A percentile compares a stretch with the other conserved stretches of the same genome.
These are phyloP conservation scores for Lipomyces yamanashiensis DNA, from an alignment of 805 yeast species.

Conservation along the genomic window DNA sequence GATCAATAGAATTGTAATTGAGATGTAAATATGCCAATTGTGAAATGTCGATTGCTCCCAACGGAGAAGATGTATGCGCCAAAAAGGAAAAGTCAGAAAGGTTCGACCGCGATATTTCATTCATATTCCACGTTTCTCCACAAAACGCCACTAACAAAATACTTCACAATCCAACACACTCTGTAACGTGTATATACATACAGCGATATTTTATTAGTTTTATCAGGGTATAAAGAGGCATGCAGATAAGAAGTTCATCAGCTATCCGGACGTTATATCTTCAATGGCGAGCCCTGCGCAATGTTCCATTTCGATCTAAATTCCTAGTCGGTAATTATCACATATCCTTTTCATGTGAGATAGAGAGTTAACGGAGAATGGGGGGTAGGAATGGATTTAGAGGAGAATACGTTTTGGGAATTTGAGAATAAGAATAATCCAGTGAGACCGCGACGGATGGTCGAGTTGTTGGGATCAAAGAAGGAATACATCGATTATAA, in stretches of 20 bases:
- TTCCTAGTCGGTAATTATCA: conserved; percentile 57
- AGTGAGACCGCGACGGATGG: conserved; percentile 62
- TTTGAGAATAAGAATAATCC: conserved; percentile 59
- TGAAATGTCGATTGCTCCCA: neutral
- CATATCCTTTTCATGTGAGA: neutral
- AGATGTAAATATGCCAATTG: no score
- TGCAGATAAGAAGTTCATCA: conserved; percentile 16
- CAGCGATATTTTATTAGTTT: no score
- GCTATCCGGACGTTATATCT: conserved; percentile 43
- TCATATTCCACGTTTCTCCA: no score
- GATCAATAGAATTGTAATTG: no score
- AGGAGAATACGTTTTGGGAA: conserved; percentile 88
- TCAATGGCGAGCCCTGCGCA: conserved; percentile 63
- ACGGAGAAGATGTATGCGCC: neutral
- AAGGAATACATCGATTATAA: conserved; percentile 63
- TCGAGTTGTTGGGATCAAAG: conserved; percentile 58
- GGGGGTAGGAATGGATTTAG: conserved; percentile 66
- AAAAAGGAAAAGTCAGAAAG: no score
- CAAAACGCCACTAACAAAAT: no score
- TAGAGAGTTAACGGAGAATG: no score
- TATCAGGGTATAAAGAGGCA: neutral
- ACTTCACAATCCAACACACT: no score
- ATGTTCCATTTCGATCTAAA: conserved; percentile 68
- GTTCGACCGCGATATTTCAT: no score
- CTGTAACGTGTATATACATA: no score